Base-by-base conservation (phyloP, 1,284 basidiomycete genomes). In the Microbotryum violaceum region DNA sequence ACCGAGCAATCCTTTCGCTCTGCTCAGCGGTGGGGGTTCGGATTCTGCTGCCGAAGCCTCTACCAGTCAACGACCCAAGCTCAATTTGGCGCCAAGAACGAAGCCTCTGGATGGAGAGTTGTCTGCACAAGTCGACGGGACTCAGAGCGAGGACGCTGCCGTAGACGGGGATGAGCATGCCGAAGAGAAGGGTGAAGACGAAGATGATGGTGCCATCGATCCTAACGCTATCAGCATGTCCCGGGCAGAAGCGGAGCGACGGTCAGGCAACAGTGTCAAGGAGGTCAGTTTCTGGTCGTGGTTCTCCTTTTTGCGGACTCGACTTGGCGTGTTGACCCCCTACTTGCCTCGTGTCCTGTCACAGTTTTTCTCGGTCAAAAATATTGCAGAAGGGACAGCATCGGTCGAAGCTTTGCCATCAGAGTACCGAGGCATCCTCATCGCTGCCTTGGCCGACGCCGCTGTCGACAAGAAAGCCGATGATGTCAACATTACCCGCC, bases 301-400 rank as follows among this genome's bases (percentile, higher is more conserved):
- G 20, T 6, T 50, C 31, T 49, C 2, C 46, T 18, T 21, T 37
- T 72, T 63, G 14, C 33, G 9, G 20, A 12, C 6, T 18, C 4
- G 27, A 29, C 29, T 27, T 25, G 23, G 20, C 18, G 53, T 47
- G 42, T 57, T 64, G 20, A 60, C 64, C 29, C 58, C 56, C 48
- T 45, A 56, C 25, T 47, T 45, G 44, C 57, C 42, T 25, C 53
- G 48, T 37, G 16, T 42, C 37, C 37, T 3, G 37, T 33, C 48
- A 20, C 60, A 70, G 65, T 71, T 65, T 70, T 70, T 75, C 57
- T 70, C 71, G 49, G 70, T 77, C 66, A 85, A 87, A 71, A 87
- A 87, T 72, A 75, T 97, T 61, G 82, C 85, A 50, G 92, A 97
- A 74, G 93, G 88, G 27, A 86, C 92, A 65, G 83, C 84, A 58